Percentiles rank a stretch among this genome's conserved stretches.
phyloP scores from a whole-genome alignment of 2,329 filamentous ascomycete genomes.

The Trichoderma brevicompactum region DNA sequence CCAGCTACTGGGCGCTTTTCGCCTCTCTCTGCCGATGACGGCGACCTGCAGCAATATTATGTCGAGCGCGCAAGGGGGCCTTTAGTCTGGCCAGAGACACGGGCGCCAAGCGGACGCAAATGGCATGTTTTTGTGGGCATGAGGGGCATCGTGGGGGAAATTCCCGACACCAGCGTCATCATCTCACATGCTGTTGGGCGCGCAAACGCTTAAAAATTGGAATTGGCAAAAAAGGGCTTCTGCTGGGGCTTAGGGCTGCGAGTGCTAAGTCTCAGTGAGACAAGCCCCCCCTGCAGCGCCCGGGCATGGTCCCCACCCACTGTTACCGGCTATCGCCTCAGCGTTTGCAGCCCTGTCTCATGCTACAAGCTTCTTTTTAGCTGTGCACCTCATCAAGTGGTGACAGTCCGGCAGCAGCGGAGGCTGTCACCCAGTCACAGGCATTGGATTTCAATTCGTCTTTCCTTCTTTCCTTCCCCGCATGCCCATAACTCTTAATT shows the following conservation, averaged over 20 bases:
- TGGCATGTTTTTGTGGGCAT: constrained; percentile 28
- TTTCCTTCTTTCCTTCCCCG: background rate
- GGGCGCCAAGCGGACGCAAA: constrained; percentile 25
- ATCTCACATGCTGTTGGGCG: constrained; percentile 24
- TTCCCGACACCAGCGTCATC: constrained; percentile 29
- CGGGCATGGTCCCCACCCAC: constrained; percentile 23
- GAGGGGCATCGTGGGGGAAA: constrained; percentile 30
- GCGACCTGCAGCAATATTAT: constrained; percentile 16
- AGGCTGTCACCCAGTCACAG: background rate
- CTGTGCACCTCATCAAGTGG: constrained; percentile 20
- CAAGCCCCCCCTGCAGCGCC: constrained; percentile 27
- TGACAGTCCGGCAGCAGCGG: constrained; percentile 22
- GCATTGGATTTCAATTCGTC: background rate
- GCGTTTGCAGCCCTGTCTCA: constrained; percentile 21
- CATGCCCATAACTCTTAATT: background rate
- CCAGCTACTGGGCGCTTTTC: background rate
- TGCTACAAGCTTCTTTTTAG: constrained; percentile 22
- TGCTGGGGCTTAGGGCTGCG: constrained; percentile 24
- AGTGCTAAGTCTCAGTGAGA: constrained; percentile 23
- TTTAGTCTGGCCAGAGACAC: constrained; percentile 1
- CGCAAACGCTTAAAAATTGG: constrained; percentile 27
- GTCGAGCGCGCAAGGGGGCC: constrained; percentile 8
- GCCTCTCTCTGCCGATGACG: constrained; percentile 24
- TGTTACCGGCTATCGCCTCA: constrained; percentile 22
- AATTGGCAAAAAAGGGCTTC: constrained; percentile 1